These are phyloP conservation scores for Cytospora leucostoma DNA, from an alignment of 2,329 filamentous ascomycete genomes.

Conservation along the genomic window DNA sequence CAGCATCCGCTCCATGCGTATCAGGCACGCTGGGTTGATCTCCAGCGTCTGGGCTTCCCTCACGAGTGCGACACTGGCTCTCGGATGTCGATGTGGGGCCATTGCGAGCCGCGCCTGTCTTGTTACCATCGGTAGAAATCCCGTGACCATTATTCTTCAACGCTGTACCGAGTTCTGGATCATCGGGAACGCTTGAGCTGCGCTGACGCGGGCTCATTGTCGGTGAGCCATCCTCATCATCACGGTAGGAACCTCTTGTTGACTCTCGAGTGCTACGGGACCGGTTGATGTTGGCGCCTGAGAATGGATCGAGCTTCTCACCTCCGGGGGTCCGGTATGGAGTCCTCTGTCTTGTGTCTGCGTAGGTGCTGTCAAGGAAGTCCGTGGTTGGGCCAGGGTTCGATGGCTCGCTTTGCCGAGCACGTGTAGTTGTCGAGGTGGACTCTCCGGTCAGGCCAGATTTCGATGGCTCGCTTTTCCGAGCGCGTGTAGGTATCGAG, in stretches of 20 bases:
- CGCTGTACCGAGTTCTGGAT: conserved; percentile 33
- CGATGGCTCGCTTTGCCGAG: background rate
- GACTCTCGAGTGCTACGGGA: conserved; percentile 26
- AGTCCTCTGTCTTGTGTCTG: conserved; percentile 56
- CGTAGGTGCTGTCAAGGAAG: conserved; percentile 45
- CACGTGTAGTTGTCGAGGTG: too few species aligned
- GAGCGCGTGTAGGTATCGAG: conserved; percentile 16
- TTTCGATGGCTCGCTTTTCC: too few species aligned
- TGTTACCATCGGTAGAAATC: conserved; percentile 6
- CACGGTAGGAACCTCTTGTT: conserved; percentile 30
- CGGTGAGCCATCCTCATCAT: conserved; percentile 26
- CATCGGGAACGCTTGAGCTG: conserved; percentile 38
- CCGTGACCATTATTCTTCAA: conserved; percentile 11
- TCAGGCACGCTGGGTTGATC: background rate
- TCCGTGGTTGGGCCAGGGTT: conserved; percentile 1
- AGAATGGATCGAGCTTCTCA: conserved; percentile 61
- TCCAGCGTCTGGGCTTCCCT: conserved; percentile 5
- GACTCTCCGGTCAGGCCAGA: too few species aligned
- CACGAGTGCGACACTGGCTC: conserved; percentile 7
- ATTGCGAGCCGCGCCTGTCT: conserved; percentile 17
- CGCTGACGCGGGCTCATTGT: conserved; percentile 33
- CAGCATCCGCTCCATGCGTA: background rate
- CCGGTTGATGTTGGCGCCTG: conserved; percentile 38
- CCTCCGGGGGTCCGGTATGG: conserved; percentile 59
- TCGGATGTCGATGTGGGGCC: conserved; percentile 23